A percentile compares a stretch with the other conserved stretches of the same genome.
Conservation (phyloP, 129 eudicot species). For the Dittrichia graveolens region DNA sequence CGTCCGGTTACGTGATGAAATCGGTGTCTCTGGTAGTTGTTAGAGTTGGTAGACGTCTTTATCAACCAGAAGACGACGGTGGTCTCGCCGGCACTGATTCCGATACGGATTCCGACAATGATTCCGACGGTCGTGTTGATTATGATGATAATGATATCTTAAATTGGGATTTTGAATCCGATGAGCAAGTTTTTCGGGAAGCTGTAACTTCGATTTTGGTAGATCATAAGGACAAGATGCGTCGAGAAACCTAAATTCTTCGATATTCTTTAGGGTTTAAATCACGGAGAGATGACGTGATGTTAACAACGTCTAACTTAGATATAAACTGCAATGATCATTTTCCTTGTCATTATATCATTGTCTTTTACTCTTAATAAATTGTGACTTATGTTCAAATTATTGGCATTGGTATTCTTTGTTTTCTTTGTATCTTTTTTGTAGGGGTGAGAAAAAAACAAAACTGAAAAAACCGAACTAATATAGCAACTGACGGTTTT, state of each 20-base stretch:
- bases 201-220: conserved; percentile 37
- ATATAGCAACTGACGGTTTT: too few relatives aligned
- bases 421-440: too few relatives aligned
- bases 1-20: conserved; percentile 22
- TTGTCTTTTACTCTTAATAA: too few relatives aligned
- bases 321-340: too few relatives aligned
- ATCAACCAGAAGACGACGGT: conserved; percentile 34
- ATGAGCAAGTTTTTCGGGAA: conserved; percentile 33
- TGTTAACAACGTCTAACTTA: too few relatives aligned
- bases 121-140: conserved; percentile 6
- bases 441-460: too few relatives aligned
- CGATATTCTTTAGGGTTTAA: neutral
- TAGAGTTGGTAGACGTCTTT: conserved; percentile 35
- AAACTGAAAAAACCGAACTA: too few relatives aligned
- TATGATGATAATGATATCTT: conserved; percentile 29
- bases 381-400: too few relatives aligned
- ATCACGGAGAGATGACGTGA: neutral
- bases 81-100: conserved; percentile 8
- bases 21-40: conserved; percentile 37
- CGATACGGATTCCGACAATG: conserved; percentile 23
- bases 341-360: too few relatives aligned
- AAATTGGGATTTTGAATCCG: conserved; percentile 35
- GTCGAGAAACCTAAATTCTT: conserved; percentile 32
- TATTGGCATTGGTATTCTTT: too few relatives aligned
- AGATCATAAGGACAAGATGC: conserved; percentile 39